These are phyloP conservation scores for Aspergillus versicolor DNA, from an alignment of 2,329 filamentous ascomycete genomes.

Conservation along the genomic window DNA sequence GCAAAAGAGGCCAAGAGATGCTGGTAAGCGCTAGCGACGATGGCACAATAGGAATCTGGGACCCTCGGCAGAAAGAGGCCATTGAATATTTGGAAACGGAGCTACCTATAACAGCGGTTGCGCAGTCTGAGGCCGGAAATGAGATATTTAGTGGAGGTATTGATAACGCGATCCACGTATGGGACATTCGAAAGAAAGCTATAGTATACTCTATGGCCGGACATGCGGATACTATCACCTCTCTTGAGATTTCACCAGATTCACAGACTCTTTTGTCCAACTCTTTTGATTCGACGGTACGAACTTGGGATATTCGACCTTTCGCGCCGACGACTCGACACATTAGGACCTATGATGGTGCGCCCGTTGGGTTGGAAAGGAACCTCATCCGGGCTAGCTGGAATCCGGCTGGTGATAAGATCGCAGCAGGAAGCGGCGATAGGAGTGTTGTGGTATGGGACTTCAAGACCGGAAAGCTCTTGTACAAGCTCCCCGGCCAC, in stretches of 20 bases:
- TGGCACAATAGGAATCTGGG: constrained; percentile 92
- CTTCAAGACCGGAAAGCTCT: constrained; percentile 77
- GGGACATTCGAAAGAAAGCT: constrained; percentile 91
- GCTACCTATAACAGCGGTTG: constrained; percentile 87
- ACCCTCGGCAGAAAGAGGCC: constrained; percentile 85
- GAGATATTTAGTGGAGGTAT: constrained; percentile 94
- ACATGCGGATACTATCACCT: constrained; percentile 89
- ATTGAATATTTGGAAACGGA: constrained; percentile 86
- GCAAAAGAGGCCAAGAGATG: constrained; percentile 84
- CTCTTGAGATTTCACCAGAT: constrained; percentile 87
- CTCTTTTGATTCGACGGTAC: constrained; percentile 88
- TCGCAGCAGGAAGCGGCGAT: constrained; percentile 86
- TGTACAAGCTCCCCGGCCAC: constrained; percentile 94
- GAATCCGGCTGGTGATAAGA: constrained; percentile 80
- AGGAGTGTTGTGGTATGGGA: constrained; percentile 92
- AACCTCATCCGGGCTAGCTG: constrained; percentile 89
- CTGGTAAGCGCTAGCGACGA: constrained; percentile 92
- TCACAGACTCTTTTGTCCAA: constrained; percentile 87
- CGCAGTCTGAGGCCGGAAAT: constrained; percentile 89
- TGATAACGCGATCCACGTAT: constrained; percentile 95
- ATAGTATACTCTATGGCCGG: constrained; percentile 85
- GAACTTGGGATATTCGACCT: constrained; percentile 93
- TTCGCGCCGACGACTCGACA: constrained; percentile 87
- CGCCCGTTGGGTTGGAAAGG: constrained; percentile 81
- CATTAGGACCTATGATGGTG: constrained; percentile 89